Evolutionary conservation across 805 yeast genomes (phyloP).

Genomic region (Sugiyamaella lignohabitans): DNA sequence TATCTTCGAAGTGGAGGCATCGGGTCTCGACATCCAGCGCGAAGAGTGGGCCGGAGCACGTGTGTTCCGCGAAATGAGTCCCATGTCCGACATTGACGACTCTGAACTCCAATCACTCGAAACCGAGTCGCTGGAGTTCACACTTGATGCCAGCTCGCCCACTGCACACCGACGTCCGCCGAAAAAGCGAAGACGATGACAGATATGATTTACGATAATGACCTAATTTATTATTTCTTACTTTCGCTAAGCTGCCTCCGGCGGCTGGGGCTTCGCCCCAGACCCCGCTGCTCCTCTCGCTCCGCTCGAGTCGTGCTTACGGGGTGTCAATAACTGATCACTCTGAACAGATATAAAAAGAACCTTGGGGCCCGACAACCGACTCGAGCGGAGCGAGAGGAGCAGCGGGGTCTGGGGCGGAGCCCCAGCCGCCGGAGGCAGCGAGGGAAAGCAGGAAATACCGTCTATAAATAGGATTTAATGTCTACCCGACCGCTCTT

Average conservation of each 20-base stretch:
- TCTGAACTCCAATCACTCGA: slow-evolving; percentile 8
- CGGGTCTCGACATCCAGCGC: slow-evolving; percentile 27
- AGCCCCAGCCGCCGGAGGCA: slow-evolving; percentile 1
- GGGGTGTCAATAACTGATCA: no score
- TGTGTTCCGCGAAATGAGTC: slow-evolving; percentile 16
- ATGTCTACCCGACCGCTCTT: slow-evolving; percentile 45
- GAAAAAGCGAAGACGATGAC: background rate
- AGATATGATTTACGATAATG: slow-evolving; percentile 1
- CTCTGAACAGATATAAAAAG: no score
- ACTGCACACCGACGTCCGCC: slow-evolving; percentile 1
- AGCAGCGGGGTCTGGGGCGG: background rate
- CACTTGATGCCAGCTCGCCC: background rate
- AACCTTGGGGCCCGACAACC: no score
- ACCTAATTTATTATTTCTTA: background rate
- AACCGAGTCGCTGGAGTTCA: slow-evolving; percentile 1
- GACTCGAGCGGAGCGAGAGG: no score
- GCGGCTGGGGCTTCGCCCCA: no score
- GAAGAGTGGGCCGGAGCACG: slow-evolving; percentile 30
- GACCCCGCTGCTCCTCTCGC: no score
- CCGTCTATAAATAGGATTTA: background rate
- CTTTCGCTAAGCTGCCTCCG: no score
- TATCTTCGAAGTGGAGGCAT: no score
- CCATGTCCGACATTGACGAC: slow-evolving; percentile 16
- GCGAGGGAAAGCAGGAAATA: background rate
- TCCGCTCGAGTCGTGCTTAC: no score